Conservation (phyloP, 2,329 filamentous ascomycete species). For the Neoascochyta sp. region DNA sequence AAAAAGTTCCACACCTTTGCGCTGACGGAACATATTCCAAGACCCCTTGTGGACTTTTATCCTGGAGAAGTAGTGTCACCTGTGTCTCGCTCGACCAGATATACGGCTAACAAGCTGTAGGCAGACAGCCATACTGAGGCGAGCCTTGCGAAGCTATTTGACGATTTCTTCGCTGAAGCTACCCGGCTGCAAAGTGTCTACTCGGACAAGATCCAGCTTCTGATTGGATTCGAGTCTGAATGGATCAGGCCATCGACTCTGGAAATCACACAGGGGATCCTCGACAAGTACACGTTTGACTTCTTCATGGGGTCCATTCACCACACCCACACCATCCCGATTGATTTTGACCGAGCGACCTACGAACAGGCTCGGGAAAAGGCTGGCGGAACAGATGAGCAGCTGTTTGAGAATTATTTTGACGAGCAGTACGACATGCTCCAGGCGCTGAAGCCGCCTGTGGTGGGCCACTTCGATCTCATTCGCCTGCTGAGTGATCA, state of each 20-base stretch:
- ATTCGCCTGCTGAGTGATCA: slow-evolving; percentile 74
- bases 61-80: slow-evolving; percentile 70
- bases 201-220: slow-evolving; percentile 65
- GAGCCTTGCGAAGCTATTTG: slow-evolving; percentile 51
- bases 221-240: slow-evolving; percentile 90
- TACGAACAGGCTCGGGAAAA: slow-evolving; percentile 61
- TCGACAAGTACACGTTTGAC: slow-evolving; percentile 65
- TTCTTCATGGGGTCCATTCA: slow-evolving; percentile 93
- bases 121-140: slow-evolving; percentile 26
- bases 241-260: slow-evolving; percentile 75
- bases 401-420: slow-evolving; percentile 79
- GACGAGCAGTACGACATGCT: slow-evolving; percentile 85
- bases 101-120: slow-evolving; percentile 14
- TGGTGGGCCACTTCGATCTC: slow-evolving; percentile 94
- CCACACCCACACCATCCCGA: slow-evolving; percentile 80
- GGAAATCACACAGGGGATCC: slow-evolving; percentile 56
- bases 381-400: slow-evolving; percentile 56
- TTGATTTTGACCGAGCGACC: slow-evolving; percentile 72
- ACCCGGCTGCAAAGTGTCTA: slow-evolving; percentile 68
- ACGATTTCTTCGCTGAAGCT: slow-evolving; percentile 73
- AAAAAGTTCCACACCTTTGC: slow-evolving; percentile 79
- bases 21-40: slow-evolving; percentile 93
- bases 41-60: slow-evolving; percentile 75
- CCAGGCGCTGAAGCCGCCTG: slow-evolving; percentile 61
- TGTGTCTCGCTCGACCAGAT: not conserved